Conservation (phyloP, 2,329 filamentous ascomycete genomes). For the Penicillium sp. region DNA sequence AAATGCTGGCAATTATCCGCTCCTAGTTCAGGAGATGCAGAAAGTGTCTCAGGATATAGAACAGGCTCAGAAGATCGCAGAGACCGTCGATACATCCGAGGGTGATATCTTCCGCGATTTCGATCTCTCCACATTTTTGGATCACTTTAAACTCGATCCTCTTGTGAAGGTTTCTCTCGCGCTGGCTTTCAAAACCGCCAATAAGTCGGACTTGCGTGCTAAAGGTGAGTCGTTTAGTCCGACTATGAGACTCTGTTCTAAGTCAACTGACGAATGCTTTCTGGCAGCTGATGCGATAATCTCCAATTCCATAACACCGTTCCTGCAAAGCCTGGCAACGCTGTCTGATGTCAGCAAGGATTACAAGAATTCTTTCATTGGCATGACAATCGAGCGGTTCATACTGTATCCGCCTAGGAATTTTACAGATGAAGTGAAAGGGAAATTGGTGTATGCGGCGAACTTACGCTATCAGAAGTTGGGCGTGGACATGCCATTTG, state of each 20-base stretch:
- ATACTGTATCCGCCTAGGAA: constrained; percentile 77
- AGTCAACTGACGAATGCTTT: too few species aligned
- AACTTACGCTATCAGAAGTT: constrained; percentile 61
- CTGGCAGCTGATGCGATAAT: constrained; percentile 89
- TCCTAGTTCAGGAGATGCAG: constrained; percentile 73
- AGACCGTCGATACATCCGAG: constrained; percentile 80
- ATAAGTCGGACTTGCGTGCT: constrained; percentile 69
- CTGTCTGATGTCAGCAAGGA: constrained; percentile 56
- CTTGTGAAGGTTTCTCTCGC: constrained; percentile 79
- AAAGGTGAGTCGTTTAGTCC: constrained; percentile 71
- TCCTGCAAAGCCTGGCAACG: constrained; percentile 66
- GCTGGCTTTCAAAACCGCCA: constrained; percentile 76
- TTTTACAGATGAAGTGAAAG: constrained; percentile 69
- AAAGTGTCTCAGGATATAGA: constrained; percentile 73
- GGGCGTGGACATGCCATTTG: constrained; percentile 34
- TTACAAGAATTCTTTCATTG: constrained; percentile 62
- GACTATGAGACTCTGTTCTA: too few species aligned
- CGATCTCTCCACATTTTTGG: constrained; percentile 87
- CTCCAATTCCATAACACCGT: constrained; percentile 65
- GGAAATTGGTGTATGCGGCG: constrained; percentile 54
- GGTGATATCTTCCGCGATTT: constrained; percentile 94
- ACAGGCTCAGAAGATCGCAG: constrained; percentile 82
- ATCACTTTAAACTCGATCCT: constrained; percentile 88
- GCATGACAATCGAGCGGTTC: constrained; percentile 73
- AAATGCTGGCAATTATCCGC: constrained; percentile 71